Evolutionary conservation across 2,329 filamentous ascomycete species (phyloP).

Genomic region (Paramyrothecium sp.): DNA sequence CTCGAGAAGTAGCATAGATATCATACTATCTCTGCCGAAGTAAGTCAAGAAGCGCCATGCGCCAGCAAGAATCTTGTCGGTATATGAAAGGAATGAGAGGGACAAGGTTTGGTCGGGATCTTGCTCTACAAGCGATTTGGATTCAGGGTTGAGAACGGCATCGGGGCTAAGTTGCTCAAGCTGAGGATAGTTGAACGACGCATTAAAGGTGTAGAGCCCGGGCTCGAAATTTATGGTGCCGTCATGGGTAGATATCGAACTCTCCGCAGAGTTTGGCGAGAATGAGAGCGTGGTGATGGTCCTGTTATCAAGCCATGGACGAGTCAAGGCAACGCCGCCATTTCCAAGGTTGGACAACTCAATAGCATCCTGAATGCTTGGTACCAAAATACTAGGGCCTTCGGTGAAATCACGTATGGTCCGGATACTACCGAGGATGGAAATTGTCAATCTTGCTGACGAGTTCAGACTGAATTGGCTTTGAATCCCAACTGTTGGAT

Average conservation of each 20-base stretch:
- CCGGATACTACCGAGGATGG: constrained; percentile 61
- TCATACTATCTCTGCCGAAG: constrained; percentile 65
- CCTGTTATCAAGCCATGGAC: constrained; percentile 61
- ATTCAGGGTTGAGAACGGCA: constrained; percentile 48
- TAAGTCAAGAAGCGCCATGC: constrained; percentile 67
- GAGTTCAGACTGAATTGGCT: constrained; percentile 55
- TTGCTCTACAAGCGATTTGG: constrained; percentile 42
- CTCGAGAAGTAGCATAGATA: constrained; percentile 56
- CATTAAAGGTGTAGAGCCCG: constrained; percentile 57
- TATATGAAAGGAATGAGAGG: constrained; percentile 63
- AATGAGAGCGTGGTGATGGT: constrained; percentile 50
- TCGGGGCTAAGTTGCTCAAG: constrained; percentile 49
- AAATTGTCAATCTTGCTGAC: constrained; percentile 51
- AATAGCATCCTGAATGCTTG: constrained; percentile 54
- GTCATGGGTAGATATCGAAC: constrained; percentile 36
- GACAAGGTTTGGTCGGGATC: constrained; percentile 39
- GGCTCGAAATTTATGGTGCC: constrained; percentile 44
- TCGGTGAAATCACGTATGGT: constrained; percentile 64
- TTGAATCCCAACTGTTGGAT: constrained; percentile 51
- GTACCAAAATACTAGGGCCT: constrained; percentile 49
- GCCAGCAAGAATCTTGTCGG: constrained; percentile 60
- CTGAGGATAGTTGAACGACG: constrained; percentile 62
- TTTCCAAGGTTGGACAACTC: constrained; percentile 34
- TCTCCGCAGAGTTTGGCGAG: constrained; percentile 38
- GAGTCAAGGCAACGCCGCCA: constrained; percentile 45